A percentile compares a stretch with the other conserved stretches of the same genome.
Evolutionary conservation across 1,139 yeast genomes (phyloP).

Genomic region (Geotrichum aggregatum): DNA sequence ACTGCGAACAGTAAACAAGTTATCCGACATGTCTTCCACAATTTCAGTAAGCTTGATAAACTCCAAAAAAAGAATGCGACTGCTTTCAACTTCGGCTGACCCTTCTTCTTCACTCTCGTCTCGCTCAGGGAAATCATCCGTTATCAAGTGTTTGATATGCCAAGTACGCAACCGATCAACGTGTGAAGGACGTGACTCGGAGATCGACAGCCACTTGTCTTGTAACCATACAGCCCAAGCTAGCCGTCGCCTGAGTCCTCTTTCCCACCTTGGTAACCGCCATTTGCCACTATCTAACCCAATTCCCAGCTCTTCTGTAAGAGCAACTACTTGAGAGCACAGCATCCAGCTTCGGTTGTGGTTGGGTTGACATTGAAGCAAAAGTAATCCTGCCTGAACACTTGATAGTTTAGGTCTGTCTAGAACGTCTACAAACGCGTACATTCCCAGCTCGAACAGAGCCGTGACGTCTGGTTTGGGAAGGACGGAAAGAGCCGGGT

Average conservation of each 20-base stretch:
- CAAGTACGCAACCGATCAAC: constrained; percentile 30
- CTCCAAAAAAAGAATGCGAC: constrained; percentile 64
- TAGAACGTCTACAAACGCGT: constrained; percentile 41
- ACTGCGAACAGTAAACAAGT: constrained; percentile 67
- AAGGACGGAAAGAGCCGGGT: constrained; percentile 30
- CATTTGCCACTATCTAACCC: constrained; percentile 82
- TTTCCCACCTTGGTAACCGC: constrained; percentile 91
- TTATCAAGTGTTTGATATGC: constrained; percentile 33
- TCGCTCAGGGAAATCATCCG: constrained; percentile 36
- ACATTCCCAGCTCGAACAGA: constrained; percentile 40
- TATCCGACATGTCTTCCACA: constrained; percentile 64
- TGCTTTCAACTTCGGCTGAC: constrained; percentile 66
- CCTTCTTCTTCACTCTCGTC: constrained; percentile 54
- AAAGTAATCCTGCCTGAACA: constrained; percentile 45
- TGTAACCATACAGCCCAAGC: constrained; percentile 94
- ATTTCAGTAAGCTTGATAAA: constrained; percentile 66
- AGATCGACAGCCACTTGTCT: constrained; percentile 80
- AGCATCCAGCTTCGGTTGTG: constrained; percentile 76
- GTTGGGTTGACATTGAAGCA: constrained; percentile 41
- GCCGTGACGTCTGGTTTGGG: constrained; percentile 39
- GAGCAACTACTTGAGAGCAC: constrained; percentile 78
- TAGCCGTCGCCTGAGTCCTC: constrained; percentile 72
- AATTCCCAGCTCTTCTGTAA: constrained; percentile 80
- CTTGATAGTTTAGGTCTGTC: constrained; percentile 45
- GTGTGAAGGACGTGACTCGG: constrained; percentile 79